These are phyloP conservation scores for Thamnidium elegans DNA, from an alignment of 192 early-diverging fungal species.

Conservation along the genomic window DNA sequence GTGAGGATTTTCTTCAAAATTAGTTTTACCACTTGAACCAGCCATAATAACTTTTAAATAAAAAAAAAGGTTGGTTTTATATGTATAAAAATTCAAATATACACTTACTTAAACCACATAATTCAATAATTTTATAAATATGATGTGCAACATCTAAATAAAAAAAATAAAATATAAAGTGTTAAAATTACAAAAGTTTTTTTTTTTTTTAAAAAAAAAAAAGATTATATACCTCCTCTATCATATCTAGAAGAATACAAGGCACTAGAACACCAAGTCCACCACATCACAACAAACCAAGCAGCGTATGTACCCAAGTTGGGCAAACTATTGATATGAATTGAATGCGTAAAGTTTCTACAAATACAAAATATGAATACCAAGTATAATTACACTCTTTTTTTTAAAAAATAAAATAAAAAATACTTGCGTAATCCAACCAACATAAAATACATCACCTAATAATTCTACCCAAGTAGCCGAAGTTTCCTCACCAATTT, in stretches of 20 bases:
- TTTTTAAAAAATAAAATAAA: too few relatives aligned
- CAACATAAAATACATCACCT: conserved; percentile 47
- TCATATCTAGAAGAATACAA: conserved; percentile 38
- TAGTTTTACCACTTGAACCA: conserved; percentile 18
- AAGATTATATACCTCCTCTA: conserved; percentile 12
- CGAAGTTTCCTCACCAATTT: conserved; percentile 29
- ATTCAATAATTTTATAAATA: conserved; percentile 34
- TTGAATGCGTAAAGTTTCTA: conserved; percentile 44
- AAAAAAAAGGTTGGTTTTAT: too few relatives aligned
- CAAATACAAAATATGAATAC: conserved; percentile 2
- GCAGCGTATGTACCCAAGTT: conserved; percentile 35
- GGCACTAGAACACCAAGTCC: conserved; percentile 39
- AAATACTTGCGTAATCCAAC: conserved; percentile 28
- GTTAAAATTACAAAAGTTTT: not conserved
- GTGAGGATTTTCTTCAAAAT: conserved; percentile 3
- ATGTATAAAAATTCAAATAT: not conserved
- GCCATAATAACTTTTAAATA: conserved; percentile 28
- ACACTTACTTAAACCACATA: conserved; percentile 25
- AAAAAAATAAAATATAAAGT: not conserved
- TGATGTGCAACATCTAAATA: conserved; percentile 35
- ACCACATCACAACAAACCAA: conserved; percentile 42
- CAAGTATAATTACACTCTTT: too few relatives aligned
- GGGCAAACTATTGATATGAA: conserved; percentile 36
- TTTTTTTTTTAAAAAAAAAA: not conserved
- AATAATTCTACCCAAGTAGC: conserved; percentile 41